Evolutionary conservation across 306 rosid species (phyloP).

Genomic region (Cucurbita argyrosperma): DNA sequence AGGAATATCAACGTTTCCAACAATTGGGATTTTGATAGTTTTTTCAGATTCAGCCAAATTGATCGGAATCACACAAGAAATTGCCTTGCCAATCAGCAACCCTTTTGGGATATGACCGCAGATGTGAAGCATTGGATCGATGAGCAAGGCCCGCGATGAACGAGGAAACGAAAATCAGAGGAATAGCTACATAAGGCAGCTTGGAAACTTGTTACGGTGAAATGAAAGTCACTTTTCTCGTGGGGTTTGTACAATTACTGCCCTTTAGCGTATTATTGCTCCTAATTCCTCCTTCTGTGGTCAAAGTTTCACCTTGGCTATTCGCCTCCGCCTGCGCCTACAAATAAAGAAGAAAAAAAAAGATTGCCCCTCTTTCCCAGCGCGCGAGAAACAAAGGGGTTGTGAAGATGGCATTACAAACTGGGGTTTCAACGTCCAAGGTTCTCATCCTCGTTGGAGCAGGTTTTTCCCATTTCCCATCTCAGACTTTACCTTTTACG

Average conservation of each 20-base stretch:
- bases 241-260: neutral
- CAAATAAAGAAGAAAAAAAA: neutral
- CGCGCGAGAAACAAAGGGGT: neutral
- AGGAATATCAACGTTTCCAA: slow-evolving; percentile 54
- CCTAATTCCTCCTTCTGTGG: neutral
- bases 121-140: slow-evolving; percentile 44
- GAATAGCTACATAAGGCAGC: neutral
- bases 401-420: slow-evolving; percentile 40
- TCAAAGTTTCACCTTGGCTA: neutral
- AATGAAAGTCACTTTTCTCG: neutral
- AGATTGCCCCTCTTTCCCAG: neutral
- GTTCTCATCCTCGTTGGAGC: slow-evolving; percentile 77
- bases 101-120: slow-evolving; percentile 46
- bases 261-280: neutral
- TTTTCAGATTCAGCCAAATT: slow-evolving; percentile 44
- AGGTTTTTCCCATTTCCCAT: slow-evolving; percentile 17
- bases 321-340: neutral
- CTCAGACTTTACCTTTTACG: neutral
- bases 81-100: slow-evolving; percentile 45
- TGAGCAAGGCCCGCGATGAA: slow-evolving; percentile 24
- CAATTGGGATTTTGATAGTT: slow-evolving; percentile 38
- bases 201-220: neutral
- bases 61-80: slow-evolving; percentile 59
- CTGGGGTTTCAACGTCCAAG: slow-evolving; percentile 55
- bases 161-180: slow-evolving; percentile 14